Evolutionary conservation across 495 filamentous ascomycete species (phyloP), one percentile per base, ranked within the genome.

Genomic region (Aspergillus indologenus): DNA sequence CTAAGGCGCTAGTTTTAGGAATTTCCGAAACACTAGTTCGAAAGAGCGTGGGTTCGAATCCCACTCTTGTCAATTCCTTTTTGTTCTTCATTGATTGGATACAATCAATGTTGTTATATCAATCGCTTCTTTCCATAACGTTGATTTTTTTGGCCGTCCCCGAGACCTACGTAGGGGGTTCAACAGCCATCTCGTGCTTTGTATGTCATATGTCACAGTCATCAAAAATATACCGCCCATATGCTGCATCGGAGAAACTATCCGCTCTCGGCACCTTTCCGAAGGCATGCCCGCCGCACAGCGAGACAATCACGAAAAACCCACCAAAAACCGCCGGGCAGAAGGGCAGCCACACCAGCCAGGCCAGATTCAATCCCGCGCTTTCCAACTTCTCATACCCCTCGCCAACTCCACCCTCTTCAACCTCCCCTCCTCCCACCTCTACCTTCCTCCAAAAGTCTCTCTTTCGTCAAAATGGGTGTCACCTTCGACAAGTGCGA

Each of bases 401-500:
- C 31, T 44, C 40, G 24, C 24, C 48, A 46, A 45, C 45, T 21
- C 19, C 48, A n/a, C 47, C 31, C 20, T 23, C 45, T 21, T 50
- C 47, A 29, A 24, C 17, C 22, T 11, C 17, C 15, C 22, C 45
- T 57, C 34, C 21, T 22, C 40, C 19, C 21, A 43, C 31, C 48
- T 50, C 21, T 5, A n/a, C n/a, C n/a, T n/a, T n/a, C n/a, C n/a
- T n/a, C n/a, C n/a, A n/a, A n/a, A n/a, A n/a, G n/a, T n/a, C n/a
- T n/a, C n/a, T n/a, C n/a, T n/a, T n/a, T n/a, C 68, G 61, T 59
- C 65, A 72, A 71, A 59, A 82, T 82, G 80, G 73, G 61, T 23
- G 74, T 76, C 64, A 75, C 81, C 55, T 82, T 81, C 63, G 81
- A 83, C 70, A 79, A 76, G 66, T 81, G 80, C 71, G 76, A 80